A percentile compares a stretch with the other conserved stretches of the same genome.
These are phyloP conservation scores for Periconia macrospinosa DNA, from an alignment of 2,329 filamentous ascomycete species.

Conservation along the genomic window DNA sequence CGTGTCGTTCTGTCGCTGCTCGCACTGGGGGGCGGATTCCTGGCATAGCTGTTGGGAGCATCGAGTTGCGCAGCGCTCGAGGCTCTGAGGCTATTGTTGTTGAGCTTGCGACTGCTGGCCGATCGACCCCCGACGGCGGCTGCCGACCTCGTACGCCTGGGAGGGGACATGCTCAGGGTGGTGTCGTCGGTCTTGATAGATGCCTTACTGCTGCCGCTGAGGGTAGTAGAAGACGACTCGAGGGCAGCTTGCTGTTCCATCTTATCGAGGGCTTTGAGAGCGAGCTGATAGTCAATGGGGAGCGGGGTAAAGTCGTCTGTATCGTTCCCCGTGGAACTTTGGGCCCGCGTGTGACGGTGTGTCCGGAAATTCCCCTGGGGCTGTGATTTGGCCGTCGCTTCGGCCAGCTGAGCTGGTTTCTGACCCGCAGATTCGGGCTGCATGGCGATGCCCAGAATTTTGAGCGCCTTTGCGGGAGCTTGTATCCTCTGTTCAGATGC, in stretches of 20 bases:
- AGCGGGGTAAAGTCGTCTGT: conserved; percentile 37
- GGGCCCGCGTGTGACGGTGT: conserved; percentile 27
- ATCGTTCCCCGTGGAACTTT: conserved; percentile 39
- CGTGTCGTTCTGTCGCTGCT: conserved; percentile 22
- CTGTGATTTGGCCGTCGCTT: conserved; percentile 4
- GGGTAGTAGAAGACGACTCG: conserved; percentile 11
- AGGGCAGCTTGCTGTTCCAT: conserved; percentile 15
- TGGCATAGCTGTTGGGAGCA: background rate
- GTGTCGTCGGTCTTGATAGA: conserved; percentile 21
- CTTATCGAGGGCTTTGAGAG: conserved; percentile 35
- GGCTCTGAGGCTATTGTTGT: conserved; percentile 13
- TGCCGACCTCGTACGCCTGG: conserved; percentile 28
- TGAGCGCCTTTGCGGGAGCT: conserved; percentile 45
- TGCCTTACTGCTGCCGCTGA: conserved; percentile 21
- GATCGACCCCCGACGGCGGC: conserved; percentile 35
- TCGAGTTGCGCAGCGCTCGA: background rate
- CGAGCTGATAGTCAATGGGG: conserved; percentile 45
- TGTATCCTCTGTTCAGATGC: conserved; percentile 29
- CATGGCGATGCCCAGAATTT: conserved; percentile 42
- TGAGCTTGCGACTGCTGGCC: conserved; percentile 27
- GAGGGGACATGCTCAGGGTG: conserved; percentile 19
- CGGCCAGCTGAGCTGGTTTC: conserved; percentile 15
- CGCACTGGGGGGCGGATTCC: background rate
- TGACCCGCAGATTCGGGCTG: conserved; percentile 21
- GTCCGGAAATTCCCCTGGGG: conserved; percentile 1